Percentiles rank a stretch among this genome's conserved stretches.
Evolutionary conservation across 805 yeast genomes (phyloP).

Genomic region (Nakazawaea peltata): DNA sequence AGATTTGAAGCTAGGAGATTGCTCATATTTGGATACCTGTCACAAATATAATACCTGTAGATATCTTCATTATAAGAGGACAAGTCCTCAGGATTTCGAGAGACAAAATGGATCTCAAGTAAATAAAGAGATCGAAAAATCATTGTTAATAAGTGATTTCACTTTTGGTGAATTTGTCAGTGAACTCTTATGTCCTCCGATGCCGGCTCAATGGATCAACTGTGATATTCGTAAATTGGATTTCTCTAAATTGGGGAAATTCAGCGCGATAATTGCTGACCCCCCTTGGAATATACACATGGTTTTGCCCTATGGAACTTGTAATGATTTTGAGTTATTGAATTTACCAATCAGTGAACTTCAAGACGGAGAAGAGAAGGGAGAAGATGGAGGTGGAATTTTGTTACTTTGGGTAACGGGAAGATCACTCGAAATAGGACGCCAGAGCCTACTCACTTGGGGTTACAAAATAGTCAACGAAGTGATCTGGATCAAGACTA

Average conservation of each 20-base stretch:
- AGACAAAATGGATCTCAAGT: neutral
- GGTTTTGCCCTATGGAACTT: slow-evolving; percentile 69
- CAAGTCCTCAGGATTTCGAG: neutral
- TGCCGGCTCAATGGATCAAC: slow-evolving; percentile 78
- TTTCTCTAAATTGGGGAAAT: slow-evolving; percentile 64
- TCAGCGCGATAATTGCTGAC: slow-evolving; percentile 81
- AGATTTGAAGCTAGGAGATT: slow-evolving; percentile 72
- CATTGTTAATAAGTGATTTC: slow-evolving; percentile 25
- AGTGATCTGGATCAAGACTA: slow-evolving; percentile 84
- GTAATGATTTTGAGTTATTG: slow-evolving; percentile 68
- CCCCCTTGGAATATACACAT: slow-evolving; percentile 97
- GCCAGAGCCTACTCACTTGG: slow-evolving; percentile 70
- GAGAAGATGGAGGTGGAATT: too few relatives aligned
- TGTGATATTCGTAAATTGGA: slow-evolving; percentile 77
- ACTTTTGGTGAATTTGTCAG: slow-evolving; percentile 40
- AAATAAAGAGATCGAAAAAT: neutral
- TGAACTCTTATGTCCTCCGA: slow-evolving; percentile 20
- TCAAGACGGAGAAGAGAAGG: slow-evolving; percentile 79
- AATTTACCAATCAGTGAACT: slow-evolving; percentile 56
- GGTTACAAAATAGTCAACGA: slow-evolving; percentile 78
- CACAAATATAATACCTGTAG: slow-evolving; percentile 77
- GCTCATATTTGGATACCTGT: slow-evolving; percentile 91
- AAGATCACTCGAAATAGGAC: slow-evolving; percentile 82
- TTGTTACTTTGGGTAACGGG: slow-evolving; percentile 93
- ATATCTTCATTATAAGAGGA: slow-evolving; percentile 61